Evolutionary conservation across 768 basidiomycete species (phyloP).

Genomic region (Russula foetens): DNA sequence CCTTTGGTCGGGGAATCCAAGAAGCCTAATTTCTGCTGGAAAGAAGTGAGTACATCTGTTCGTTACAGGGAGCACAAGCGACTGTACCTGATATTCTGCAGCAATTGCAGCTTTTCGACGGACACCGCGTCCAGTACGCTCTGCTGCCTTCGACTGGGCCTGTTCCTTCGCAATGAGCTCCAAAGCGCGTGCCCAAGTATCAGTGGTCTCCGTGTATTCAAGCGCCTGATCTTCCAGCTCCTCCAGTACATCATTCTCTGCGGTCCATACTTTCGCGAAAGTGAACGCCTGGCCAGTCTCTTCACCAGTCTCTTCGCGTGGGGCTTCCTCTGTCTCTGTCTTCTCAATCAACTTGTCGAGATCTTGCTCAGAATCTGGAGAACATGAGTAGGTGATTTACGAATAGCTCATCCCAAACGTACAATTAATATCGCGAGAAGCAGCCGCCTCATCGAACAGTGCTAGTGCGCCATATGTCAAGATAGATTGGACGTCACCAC

Average conservation of each 20-base stretch:
- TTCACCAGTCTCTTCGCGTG: constrained; percentile 38
- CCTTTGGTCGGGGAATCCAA: constrained; percentile 33
- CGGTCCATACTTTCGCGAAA: constrained; percentile 90
- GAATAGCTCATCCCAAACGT: neutral
- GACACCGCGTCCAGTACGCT: constrained; percentile 62
- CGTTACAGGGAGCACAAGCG: neutral
- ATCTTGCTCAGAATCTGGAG: constrained; percentile 66
- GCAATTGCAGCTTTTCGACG: constrained; percentile 59
- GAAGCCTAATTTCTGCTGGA: constrained; percentile 25
- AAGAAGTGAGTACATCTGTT: neutral
- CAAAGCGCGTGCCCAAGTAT: constrained; percentile 79
- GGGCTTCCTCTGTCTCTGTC: constrained; percentile 63
- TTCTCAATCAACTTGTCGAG: constrained; percentile 82
- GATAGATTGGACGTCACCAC: constrained; percentile 75
- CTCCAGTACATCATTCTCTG: constrained; percentile 63
- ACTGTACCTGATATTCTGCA: constrained; percentile 35
- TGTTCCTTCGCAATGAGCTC: constrained; percentile 39
- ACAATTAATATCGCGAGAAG: constrained; percentile 65
- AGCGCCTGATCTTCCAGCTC: constrained; percentile 49
- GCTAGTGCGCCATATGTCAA: constrained; percentile 84
- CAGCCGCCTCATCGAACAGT: constrained; percentile 61
- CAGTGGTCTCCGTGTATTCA: constrained; percentile 40
- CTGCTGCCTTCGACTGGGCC: constrained; percentile 40
- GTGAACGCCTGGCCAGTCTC: constrained; percentile 59
- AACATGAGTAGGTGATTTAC: neutral